Conservation (phyloP, 495 filamentous ascomycete species). For the Penicillium argentinense region DNA sequence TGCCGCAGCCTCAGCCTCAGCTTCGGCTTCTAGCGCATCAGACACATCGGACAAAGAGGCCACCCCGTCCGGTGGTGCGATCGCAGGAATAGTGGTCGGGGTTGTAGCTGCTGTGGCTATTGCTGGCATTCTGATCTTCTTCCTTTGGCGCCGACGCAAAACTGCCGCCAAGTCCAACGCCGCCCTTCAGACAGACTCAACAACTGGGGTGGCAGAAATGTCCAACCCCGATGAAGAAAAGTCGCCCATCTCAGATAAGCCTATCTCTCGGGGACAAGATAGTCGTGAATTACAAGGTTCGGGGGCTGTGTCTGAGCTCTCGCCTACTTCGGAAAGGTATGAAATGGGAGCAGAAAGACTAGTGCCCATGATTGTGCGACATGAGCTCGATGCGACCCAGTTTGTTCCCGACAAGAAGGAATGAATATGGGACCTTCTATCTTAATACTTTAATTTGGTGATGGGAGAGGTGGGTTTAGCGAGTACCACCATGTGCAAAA, state of each 20-base stretch:
- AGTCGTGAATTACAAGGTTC: not conserved
- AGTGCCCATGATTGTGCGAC: too few relatives aligned
- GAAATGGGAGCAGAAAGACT: too few relatives aligned
- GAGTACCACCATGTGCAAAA: too few relatives aligned
- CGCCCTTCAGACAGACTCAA: not conserved
- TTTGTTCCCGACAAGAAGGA: too few relatives aligned
- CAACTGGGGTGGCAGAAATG: not conserved
- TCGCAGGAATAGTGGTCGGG: slow-evolving; percentile 37
- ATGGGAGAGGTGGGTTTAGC: too few relatives aligned
- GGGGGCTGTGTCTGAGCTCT: not conserved
- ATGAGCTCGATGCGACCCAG: too few relatives aligned
- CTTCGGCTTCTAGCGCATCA: slow-evolving; percentile 1
- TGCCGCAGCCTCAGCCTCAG: slow-evolving; percentile 1
- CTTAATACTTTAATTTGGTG: too few relatives aligned
- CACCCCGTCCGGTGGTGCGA: slow-evolving; percentile 22
- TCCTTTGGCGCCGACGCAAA: slow-evolving; percentile 12
- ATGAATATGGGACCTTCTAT: too few relatives aligned
- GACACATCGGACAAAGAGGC: not conserved
- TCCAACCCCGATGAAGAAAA: not conserved
- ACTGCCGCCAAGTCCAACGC: not conserved
- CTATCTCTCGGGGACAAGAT: not conserved
- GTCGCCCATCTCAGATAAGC: not conserved
- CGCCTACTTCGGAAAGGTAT: not conserved
- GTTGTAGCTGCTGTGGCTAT: slow-evolving; percentile 37
- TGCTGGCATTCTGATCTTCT: slow-evolving; percentile 38